A percentile compares a stretch with the other conserved stretches of the same genome.
Evolutionary conservation across 768 basidiomycete genomes (phyloP).

Genomic region (Termitomyces eurrhizus): DNA sequence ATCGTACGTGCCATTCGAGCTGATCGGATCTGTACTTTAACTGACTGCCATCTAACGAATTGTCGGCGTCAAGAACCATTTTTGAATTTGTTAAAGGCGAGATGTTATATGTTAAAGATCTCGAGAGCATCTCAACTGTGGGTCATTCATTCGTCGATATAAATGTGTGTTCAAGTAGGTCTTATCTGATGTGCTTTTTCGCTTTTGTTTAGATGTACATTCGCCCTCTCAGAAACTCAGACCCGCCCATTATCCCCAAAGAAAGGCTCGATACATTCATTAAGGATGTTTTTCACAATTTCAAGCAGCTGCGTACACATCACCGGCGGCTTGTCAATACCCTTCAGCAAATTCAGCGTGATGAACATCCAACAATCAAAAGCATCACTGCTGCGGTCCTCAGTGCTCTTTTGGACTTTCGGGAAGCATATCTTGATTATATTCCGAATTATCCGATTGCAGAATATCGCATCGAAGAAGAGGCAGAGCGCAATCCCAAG

Average conservation of each 20-base stretch:
- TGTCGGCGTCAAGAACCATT: slow-evolving; percentile 55
- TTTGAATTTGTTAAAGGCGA: slow-evolving; percentile 96
- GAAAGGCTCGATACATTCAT: slow-evolving; percentile 76
- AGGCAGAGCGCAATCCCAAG: slow-evolving; percentile 71
- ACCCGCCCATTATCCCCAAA: slow-evolving; percentile 75
- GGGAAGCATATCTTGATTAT: slow-evolving; percentile 91
- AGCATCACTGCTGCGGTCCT: slow-evolving; percentile 84
- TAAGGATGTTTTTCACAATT: slow-evolving; percentile 87
- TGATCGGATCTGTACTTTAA: background rate
- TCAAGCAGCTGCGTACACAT: slow-evolving; percentile 67
- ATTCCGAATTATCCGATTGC: slow-evolving; percentile 92
- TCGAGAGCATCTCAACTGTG: slow-evolving; percentile 83
- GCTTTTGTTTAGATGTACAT: slow-evolving; percentile 69
- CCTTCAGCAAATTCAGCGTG: slow-evolving; percentile 82
- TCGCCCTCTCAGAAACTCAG: slow-evolving; percentile 63
- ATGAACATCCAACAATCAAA: slow-evolving; percentile 78
- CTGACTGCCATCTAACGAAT: background rate
- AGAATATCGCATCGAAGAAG: slow-evolving; percentile 82
- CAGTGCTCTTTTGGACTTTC: slow-evolving; percentile 87
- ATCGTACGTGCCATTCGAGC: slow-evolving; percentile 50
- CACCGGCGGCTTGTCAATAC: slow-evolving; percentile 75
- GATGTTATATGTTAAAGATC: slow-evolving; percentile 94
- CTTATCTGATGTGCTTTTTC: background rate
- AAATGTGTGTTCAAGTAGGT: background rate
- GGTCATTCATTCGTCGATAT: slow-evolving; percentile 20